These are phyloP conservation scores for Claviceps citrina DNA, from an alignment of 2,329 filamentous ascomycete genomes.

Conservation along the genomic window DNA sequence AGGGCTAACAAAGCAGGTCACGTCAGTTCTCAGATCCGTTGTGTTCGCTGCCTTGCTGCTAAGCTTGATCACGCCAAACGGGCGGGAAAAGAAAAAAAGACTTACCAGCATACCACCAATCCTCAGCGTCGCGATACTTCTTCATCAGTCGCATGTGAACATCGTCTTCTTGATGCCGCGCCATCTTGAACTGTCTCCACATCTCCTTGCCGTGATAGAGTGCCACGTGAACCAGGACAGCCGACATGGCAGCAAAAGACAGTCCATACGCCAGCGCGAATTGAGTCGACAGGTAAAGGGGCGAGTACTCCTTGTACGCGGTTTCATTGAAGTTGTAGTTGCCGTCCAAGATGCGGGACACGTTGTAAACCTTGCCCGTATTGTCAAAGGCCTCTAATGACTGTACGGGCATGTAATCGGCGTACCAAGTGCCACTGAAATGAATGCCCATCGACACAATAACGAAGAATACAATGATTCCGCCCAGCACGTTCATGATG, in stretches of 20 bases:
- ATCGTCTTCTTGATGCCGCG: conserved; percentile 41
- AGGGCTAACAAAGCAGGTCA: conserved; percentile 18
- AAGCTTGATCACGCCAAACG: not conserved
- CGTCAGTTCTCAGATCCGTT: not conserved
- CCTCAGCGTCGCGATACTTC: conserved; percentile 42
- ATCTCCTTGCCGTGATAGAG: conserved; percentile 42
- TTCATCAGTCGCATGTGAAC: conserved; percentile 47
- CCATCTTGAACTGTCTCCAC: conserved; percentile 37
- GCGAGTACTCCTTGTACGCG: conserved; percentile 49
- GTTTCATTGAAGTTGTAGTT: conserved; percentile 43
- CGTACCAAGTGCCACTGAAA: conserved; percentile 40
- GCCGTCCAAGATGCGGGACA: conserved; percentile 40
- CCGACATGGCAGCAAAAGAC: conserved; percentile 51
- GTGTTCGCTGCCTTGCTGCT: not conserved
- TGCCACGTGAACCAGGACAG: conserved; percentile 40
- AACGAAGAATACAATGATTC: conserved; percentile 39
- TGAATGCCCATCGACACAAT: conserved; percentile 43
- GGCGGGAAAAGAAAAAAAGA: too few species aligned
- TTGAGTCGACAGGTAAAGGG: conserved; percentile 47
- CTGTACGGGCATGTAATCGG: conserved; percentile 47
- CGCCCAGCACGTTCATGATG: conserved; percentile 38
- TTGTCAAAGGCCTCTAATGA: conserved; percentile 50
- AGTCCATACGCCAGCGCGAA: conserved; percentile 46
- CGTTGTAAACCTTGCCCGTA: conserved; percentile 43
- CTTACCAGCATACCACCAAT: conserved; percentile 43